Evolutionary conservation across 495 filamentous ascomycete genomes (phyloP).

Genomic region (Antarctomyces pellizariae): DNA sequence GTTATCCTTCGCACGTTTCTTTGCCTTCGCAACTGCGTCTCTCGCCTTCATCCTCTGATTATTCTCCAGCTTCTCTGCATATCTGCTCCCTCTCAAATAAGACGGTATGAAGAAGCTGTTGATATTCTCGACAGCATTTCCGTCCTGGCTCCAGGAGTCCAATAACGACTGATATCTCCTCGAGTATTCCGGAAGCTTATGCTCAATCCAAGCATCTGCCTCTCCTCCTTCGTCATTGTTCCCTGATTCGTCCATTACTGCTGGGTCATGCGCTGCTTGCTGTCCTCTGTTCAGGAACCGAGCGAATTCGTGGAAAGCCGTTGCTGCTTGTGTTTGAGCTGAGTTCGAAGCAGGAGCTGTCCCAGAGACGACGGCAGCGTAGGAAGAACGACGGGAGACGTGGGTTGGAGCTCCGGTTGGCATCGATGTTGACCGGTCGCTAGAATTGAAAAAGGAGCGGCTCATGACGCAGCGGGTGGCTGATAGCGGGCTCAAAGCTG

Average conservation of each 20-base stretch:
- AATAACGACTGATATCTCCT: conserved; percentile 11
- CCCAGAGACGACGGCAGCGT: conserved; percentile 64
- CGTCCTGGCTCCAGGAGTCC: conserved; percentile 7
- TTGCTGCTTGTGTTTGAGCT: conserved; percentile 19
- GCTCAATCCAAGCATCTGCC: too few species aligned
- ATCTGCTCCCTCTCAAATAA: conserved; percentile 56
- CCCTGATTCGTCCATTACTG: conserved; percentile 16
- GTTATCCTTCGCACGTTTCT: conserved; percentile 21
- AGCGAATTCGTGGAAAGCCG: conserved; percentile 19
- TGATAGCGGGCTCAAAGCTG: too few species aligned
- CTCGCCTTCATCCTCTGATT: conserved; percentile 36
- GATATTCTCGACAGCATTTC: conserved; percentile 10
- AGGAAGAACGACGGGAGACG: conserved; percentile 29
- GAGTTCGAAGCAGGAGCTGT: conserved; percentile 19
- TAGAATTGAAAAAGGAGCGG: background rate
- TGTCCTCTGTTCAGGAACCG: conserved; percentile 17
- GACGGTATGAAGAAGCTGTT: conserved; percentile 51
- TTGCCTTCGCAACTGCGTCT: conserved; percentile 16
- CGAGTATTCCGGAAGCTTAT: conserved; percentile 14
- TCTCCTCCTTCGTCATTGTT: conserved; percentile 7
- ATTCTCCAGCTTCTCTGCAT: conserved; percentile 50
- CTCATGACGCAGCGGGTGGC: background rate
- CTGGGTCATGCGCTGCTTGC: conserved; percentile 11
- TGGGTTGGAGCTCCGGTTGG: conserved; percentile 14
- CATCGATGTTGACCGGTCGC: conserved; percentile 5